Conservation (phyloP, 306 rosid species). For the Cicer bijugum region DNA sequence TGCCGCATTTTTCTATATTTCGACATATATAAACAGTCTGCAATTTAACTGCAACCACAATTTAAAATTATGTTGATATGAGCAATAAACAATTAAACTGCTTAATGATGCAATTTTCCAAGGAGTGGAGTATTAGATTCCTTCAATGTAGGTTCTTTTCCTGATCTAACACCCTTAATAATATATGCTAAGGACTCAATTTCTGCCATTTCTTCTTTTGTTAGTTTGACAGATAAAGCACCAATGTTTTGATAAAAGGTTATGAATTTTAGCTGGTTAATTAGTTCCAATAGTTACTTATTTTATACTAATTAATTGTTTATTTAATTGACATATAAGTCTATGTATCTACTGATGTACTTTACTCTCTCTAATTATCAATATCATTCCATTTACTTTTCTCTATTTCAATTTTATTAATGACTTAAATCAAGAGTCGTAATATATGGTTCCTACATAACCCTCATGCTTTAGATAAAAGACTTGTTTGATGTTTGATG, state of each 20-base stretch:
- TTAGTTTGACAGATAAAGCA: constrained; percentile 64
- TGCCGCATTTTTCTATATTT: background rate
- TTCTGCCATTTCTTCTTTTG: constrained; percentile 64
- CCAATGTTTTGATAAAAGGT: constrained; percentile 63
- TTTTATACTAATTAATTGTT: no score
- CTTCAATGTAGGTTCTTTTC: constrained; percentile 40
- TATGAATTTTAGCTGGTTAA: no score
- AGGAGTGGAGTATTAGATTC: constrained; percentile 64
- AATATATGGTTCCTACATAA: no score
- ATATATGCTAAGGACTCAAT: constrained; percentile 58
- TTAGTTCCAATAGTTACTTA: no score
- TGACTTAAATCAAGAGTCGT: no score
- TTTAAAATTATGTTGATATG: background rate
- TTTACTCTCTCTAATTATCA: no score
- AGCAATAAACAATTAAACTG: background rate
- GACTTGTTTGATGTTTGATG: no score
- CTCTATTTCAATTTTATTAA: no score
- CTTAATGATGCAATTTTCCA: constrained; percentile 47
- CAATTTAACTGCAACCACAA: background rate
- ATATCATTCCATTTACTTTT: no score
- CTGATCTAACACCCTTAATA: constrained; percentile 55
- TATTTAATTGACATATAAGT: no score
- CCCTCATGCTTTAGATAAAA: no score
- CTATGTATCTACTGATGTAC: no score
- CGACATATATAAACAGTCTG: background rate